phyloP scores from a whole-genome alignment of 2,329 filamentous ascomycete species.

The Pestalotiopsis sp. region DNA sequence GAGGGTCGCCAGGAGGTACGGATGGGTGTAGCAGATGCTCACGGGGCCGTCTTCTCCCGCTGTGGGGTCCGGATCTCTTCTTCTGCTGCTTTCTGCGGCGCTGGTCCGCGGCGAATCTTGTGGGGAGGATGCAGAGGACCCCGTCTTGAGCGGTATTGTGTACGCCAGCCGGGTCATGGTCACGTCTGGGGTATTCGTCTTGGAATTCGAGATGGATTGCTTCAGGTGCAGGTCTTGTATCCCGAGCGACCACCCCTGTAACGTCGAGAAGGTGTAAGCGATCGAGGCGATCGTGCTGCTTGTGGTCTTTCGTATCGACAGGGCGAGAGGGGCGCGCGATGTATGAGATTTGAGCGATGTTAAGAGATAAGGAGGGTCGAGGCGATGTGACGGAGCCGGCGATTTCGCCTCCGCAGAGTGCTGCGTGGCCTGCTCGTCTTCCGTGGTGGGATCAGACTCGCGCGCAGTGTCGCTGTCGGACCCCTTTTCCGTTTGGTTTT shows the following conservation, averaged over 20 bases:
- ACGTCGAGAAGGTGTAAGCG: constrained; percentile 80
- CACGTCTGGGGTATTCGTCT: constrained; percentile 32
- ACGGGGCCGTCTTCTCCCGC: constrained; percentile 50
- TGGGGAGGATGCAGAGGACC: constrained; percentile 20
- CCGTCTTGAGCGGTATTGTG: constrained; percentile 34
- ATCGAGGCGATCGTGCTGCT: constrained; percentile 76
- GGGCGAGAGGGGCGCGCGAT: constrained; percentile 74
- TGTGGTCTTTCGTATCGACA: constrained; percentile 75
- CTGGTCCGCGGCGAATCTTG: constrained; percentile 26
- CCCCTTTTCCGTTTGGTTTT: constrained; percentile 12
- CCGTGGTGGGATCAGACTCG: constrained; percentile 10
- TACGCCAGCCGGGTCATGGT: constrained; percentile 43
- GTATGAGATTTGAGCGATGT: constrained; percentile 82
- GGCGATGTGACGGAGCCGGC: constrained; percentile 2
- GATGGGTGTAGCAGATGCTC: constrained; percentile 73
- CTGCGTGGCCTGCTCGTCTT: constrained; percentile 3
- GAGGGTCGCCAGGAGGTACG: constrained; percentile 82
- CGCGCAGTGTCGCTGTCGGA: constrained; percentile 8
- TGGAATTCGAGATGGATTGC: constrained; percentile 27
- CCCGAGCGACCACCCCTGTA: constrained; percentile 84
- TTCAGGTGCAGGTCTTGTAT: constrained; percentile 83
- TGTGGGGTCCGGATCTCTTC: background rate
- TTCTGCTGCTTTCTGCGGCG: background rate
- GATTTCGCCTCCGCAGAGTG: background rate
- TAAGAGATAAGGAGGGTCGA: constrained; percentile 59